Percentiles rank a stretch among this genome's conserved stretches.
Conservation (phyloP, 2,329 filamentous ascomycete species). For the Fusarium hainanense region DNA sequence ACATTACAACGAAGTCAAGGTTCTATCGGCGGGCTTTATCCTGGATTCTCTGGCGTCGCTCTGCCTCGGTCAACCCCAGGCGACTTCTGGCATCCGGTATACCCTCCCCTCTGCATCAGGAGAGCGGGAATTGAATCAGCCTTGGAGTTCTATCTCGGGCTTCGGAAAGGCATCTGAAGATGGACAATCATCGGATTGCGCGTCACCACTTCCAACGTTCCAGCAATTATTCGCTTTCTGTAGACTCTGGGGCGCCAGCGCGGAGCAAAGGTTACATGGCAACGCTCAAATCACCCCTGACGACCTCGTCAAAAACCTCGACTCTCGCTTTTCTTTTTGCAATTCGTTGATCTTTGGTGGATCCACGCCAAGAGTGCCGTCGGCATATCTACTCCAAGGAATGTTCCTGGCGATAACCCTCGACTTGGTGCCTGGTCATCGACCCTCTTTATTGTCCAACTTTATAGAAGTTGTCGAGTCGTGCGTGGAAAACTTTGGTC, state of each 20-base stretch:
- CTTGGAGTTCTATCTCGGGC: conserved; percentile 40
- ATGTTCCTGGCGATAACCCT: conserved; percentile 54
- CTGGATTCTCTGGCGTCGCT: conserved; percentile 69
- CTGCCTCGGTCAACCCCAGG: conserved; percentile 55
- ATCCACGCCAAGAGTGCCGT: conserved; percentile 50
- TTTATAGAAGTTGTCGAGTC: conserved; percentile 52
- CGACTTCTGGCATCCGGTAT: conserved; percentile 36
- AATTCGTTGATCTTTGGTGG: conserved; percentile 53
- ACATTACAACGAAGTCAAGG: conserved; percentile 36
- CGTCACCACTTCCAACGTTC: conserved; percentile 55
- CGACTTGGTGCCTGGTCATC: conserved; percentile 47
- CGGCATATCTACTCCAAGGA: conserved; percentile 52
- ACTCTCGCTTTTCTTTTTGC: conserved; percentile 53
- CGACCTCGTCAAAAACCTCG: conserved; percentile 49
- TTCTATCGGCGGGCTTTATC: conserved; percentile 67
- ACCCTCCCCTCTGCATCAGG: conserved; percentile 30
- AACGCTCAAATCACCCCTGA: conserved; percentile 38
- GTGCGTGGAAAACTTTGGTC: conserved; percentile 49
- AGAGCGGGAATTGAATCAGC: conserved; percentile 29
- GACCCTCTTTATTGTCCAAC: conserved; percentile 52
- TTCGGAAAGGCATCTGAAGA: conserved; percentile 15
- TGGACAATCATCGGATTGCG: conserved; percentile 15
- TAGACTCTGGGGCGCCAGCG: conserved; percentile 48
- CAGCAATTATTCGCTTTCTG: conserved; percentile 56
- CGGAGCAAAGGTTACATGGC: conserved; percentile 34